Percentiles rank a stretch among this genome's conserved stretches.
Conservation (phyloP, 2,329 filamentous ascomycete genomes). For the Chaetomiaceae sp. region DNA sequence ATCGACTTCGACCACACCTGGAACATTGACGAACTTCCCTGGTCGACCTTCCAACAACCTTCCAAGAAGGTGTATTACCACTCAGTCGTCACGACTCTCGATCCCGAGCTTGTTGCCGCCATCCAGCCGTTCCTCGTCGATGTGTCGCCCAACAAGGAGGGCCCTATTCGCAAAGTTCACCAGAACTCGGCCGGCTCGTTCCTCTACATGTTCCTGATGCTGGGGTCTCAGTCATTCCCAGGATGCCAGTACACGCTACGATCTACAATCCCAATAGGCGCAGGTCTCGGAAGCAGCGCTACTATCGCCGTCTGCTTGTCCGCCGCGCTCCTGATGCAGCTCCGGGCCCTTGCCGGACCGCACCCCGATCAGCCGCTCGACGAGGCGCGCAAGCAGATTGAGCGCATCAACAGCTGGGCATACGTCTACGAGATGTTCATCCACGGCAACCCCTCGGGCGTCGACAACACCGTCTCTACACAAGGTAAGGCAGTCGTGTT, state of each 20-base stretch:
- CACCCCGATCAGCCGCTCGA: constrained; percentile 85
- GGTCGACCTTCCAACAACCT: constrained; percentile 73
- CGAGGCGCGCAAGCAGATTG: constrained; percentile 84
- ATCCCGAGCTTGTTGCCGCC: constrained; percentile 74
- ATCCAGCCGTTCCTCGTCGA: constrained; percentile 72
- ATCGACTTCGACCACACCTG: constrained; percentile 86
- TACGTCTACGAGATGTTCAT: constrained; percentile 97
- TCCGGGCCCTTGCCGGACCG: constrained; percentile 81
- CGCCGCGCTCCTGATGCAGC: constrained; percentile 78
- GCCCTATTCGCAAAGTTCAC: constrained; percentile 78
- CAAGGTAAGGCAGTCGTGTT: constrained; percentile 94
- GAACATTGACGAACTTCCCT: constrained; percentile 89
- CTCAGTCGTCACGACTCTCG: constrained; percentile 77
- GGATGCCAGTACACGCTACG: constrained; percentile 86
- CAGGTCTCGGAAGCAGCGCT: constrained; percentile 89
- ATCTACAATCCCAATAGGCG: constrained; percentile 89
- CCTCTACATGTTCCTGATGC: constrained; percentile 85
- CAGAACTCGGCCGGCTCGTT: constrained; percentile 77
- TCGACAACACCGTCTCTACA: constrained; percentile 93
- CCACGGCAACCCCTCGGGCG: constrained; percentile 91
- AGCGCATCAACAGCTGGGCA: constrained; percentile 96
- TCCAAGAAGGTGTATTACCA: constrained; percentile 95
- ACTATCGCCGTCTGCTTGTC: constrained; percentile 88
- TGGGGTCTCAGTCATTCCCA: constrained; percentile 73
- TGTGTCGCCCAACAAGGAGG: constrained; percentile 63